Conservation (phyloP, 148 eudicot species). For the Nepenthes mirabilis region DNA sequence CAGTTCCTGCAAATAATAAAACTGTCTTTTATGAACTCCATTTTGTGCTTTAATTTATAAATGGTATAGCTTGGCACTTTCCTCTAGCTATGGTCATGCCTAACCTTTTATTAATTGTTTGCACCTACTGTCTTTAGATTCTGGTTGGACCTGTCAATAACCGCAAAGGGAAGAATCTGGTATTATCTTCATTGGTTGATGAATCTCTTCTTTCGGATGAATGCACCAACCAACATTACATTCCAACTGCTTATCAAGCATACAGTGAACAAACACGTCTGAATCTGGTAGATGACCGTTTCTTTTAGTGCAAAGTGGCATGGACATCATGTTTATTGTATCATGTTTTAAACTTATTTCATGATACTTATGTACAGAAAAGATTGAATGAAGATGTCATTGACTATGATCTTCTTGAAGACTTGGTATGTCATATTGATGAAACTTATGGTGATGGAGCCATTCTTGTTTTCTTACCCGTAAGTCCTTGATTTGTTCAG, state of each 20-base stretch:
- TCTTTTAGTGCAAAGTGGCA: not conserved
- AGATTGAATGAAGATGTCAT: slow-evolving; percentile 84
- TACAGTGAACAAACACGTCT: slow-evolving; percentile 72
- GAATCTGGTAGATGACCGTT: slow-evolving; percentile 53
- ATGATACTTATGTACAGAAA: slow-evolving; percentile 32
- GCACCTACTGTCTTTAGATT: slow-evolving; percentile 11
- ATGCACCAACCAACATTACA: slow-evolving; percentile 52
- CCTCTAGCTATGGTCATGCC: not conserved
- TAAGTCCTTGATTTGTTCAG: slow-evolving; percentile 17
- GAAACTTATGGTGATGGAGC: slow-evolving; percentile 81
- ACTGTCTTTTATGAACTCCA: too few species aligned
- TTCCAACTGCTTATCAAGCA: slow-evolving; percentile 42
- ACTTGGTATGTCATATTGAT: slow-evolving; percentile 80
- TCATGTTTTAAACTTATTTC: slow-evolving; percentile 3
- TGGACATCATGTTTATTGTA: slow-evolving; percentile 2
- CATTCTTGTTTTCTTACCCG: slow-evolving; percentile 86
- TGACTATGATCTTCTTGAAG: slow-evolving; percentile 97
- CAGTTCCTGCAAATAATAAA: too few species aligned
- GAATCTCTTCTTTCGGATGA: slow-evolving; percentile 71
- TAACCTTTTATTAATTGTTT: not conserved
- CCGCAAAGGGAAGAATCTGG: slow-evolving; percentile 78
- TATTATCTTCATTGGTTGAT: slow-evolving; percentile 81
- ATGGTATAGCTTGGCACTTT: not conserved
- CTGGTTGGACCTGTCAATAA: slow-evolving; percentile 55
- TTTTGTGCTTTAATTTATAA: too few species aligned